Evolutionary conservation across 2,329 filamentous ascomycete species (phyloP).

Genomic region (Phaeomoniella chlamydospora): DNA sequence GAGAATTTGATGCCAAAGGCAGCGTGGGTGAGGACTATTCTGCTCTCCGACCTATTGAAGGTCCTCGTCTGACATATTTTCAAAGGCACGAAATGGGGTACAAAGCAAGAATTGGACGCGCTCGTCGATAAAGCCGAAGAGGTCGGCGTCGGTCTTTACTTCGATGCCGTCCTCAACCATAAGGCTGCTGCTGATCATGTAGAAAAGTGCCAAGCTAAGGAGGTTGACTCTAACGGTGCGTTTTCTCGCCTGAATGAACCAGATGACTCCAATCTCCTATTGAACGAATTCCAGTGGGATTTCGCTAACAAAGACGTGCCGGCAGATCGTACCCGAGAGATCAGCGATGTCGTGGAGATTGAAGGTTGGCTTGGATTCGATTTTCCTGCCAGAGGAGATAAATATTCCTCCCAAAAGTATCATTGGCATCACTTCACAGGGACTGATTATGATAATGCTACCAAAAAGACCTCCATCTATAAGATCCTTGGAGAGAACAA

Average conservation of each 20-base stretch:
- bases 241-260: background rate
- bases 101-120: constrained; percentile 32
- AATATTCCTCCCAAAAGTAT: constrained; percentile 43
- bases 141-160: constrained; percentile 32
- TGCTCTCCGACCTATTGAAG: too few relatives aligned
- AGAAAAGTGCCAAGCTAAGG: constrained; percentile 43
- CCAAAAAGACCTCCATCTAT: constrained; percentile 42
- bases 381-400: constrained; percentile 40
- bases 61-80: too few relatives aligned
- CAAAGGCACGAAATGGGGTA: constrained; percentile 46
- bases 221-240: constrained; percentile 36
- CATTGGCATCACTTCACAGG: constrained; percentile 48
- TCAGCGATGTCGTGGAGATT: constrained; percentile 41
- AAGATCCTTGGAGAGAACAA: constrained; percentile 45
- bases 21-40: constrained; percentile 12
- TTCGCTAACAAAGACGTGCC: constrained; percentile 2
- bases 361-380: constrained; percentile 49
- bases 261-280: background rate
- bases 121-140: constrained; percentile 9
- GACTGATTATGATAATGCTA: constrained; percentile 43
- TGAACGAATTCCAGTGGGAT: background rate
- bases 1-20: constrained; percentile 52
- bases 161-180: constrained; percentile 52
- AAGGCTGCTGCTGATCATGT: constrained; percentile 48
- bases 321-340: constrained; percentile 34